Evolutionary conservation across 177 flowering plant genomes (phyloP).

Genomic region (Vitis hybrid): DNA sequence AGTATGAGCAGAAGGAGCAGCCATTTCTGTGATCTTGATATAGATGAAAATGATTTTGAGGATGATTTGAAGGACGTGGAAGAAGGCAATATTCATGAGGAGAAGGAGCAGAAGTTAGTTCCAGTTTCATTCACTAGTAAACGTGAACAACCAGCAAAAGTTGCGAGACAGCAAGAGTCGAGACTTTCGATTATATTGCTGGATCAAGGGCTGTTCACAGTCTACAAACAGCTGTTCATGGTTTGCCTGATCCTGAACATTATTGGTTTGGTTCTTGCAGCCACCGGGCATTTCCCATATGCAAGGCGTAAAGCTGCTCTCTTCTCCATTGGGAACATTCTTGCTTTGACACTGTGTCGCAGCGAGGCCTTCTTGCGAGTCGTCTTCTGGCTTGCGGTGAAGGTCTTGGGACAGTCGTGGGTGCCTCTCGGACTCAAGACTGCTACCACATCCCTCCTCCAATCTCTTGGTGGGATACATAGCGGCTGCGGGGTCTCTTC

Average conservation of each 20-base stretch:
- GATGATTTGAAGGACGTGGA: constrained; percentile 4
- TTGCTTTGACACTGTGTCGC: constrained; percentile 36
- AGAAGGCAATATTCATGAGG: background rate
- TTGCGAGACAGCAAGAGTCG: constrained; percentile 6
- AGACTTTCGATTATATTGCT: constrained; percentile 40
- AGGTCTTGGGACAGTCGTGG: constrained; percentile 27
- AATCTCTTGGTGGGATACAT: constrained; percentile 39
- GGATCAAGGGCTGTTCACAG: constrained; percentile 45
- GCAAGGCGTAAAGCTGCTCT: constrained; percentile 26
- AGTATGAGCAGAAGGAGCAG: constrained; percentile 33
- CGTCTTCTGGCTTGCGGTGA: constrained; percentile 39
- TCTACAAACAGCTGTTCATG: constrained; percentile 38
- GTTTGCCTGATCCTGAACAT: constrained; percentile 24
- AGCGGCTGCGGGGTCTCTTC: constrained; percentile 42
- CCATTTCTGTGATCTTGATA: constrained; percentile 38
- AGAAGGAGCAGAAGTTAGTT: constrained; percentile 16
- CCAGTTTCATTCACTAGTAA: background rate
- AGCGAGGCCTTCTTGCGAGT: constrained; percentile 33
- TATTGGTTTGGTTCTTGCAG: constrained; percentile 27
- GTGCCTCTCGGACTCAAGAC: constrained; percentile 31
- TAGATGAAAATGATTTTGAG: constrained; percentile 7
- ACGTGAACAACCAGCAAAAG: background rate
- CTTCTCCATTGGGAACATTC: constrained; percentile 33
- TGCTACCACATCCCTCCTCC: constrained; percentile 34
- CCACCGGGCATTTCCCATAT: constrained; percentile 30